Percentiles rank a stretch among this genome's conserved stretches.
Evolutionary conservation across 495 filamentous ascomycete genomes (phyloP).

Genomic region (Daldinia vernicosa): DNA sequence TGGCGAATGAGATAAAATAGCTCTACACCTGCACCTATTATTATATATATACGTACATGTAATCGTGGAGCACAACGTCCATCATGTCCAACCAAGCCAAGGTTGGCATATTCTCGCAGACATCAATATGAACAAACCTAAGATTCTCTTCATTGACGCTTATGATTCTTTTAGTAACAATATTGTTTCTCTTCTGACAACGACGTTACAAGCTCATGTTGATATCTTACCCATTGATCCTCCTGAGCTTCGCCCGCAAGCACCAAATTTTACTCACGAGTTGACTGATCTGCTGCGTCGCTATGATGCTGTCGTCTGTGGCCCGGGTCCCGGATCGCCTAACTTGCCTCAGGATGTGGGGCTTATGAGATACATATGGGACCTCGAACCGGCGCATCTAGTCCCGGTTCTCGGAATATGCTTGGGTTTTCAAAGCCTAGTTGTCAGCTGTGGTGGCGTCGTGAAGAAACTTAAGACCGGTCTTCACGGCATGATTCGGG

Average conservation of each 20-base stretch:
- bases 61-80: neutral
- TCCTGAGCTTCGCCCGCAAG: conserved; percentile 45
- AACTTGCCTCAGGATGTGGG: conserved; percentile 73
- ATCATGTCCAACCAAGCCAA: conserved; percentile 28
- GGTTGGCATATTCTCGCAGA: conserved; percentile 17
- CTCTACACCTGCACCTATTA: conserved; percentile 7
- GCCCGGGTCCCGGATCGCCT: conserved; percentile 79
- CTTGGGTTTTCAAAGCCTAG: conserved; percentile 88
- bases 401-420: conserved; percentile 89
- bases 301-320: conserved; percentile 81
- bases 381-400: conserved; percentile 62
- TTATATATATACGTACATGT: neutral
- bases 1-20: conserved; percentile 32
- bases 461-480: conserved; percentile 71
- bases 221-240: conserved; percentile 77
- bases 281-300: conserved; percentile 59
- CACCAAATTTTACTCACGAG: conserved; percentile 32
- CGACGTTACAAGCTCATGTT: conserved; percentile 70
- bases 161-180: conserved; percentile 98
- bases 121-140: conserved; percentile 47
- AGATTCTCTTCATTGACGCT: conserved; percentile 87
- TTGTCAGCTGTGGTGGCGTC: conserved; percentile 68
- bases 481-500: conserved; percentile 81
- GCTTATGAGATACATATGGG: conserved; percentile 81
- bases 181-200: conserved; percentile 79